These are phyloP conservation scores for Luffa acutangula DNA, from an alignment of 306 rosid genomes.

Conservation along the genomic window DNA sequence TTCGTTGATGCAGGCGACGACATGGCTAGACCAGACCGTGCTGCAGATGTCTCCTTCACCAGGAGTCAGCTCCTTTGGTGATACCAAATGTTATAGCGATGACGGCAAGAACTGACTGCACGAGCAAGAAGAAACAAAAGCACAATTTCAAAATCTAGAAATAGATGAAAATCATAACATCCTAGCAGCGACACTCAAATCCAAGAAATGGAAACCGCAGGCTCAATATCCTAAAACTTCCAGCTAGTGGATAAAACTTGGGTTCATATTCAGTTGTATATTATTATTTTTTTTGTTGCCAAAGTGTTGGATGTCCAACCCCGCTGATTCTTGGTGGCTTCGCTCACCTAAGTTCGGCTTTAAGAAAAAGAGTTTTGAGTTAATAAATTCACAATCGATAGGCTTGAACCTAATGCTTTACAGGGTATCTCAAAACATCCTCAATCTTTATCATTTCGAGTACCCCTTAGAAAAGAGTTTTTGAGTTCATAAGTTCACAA, in stretches of 20 bases:
- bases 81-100: conserved; percentile 41
- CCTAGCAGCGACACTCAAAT: not conserved
- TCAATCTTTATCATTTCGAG: not conserved
- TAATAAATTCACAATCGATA: not conserved
- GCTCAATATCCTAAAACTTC: not conserved
- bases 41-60: conserved; percentile 13
- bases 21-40: not conserved
- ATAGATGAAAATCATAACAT: not conserved
- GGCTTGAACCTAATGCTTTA: not conserved
- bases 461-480: not conserved
- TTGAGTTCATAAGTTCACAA: too few relatives aligned
- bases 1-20: not conserved
- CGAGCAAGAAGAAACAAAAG: conserved; percentile 5
- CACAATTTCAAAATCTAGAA: not conserved
- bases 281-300: too few relatives aligned
- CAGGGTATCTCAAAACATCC: not conserved
- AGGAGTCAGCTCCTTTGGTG: conserved; percentile 19
- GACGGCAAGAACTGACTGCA: conserved; percentile 47
- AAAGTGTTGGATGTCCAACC: too few relatives aligned
- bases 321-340: too few relatives aligned
- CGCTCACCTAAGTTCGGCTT: too few relatives aligned
- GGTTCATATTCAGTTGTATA: not conserved
- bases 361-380: too few relatives aligned
- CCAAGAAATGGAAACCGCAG: not conserved
- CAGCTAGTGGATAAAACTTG: not conserved